A percentile compares a stretch with the other conserved stretches of the same genome.
Conservation (phyloP, 2,329 filamentous ascomycete genomes). For the Alternaria consortialis region DNA sequence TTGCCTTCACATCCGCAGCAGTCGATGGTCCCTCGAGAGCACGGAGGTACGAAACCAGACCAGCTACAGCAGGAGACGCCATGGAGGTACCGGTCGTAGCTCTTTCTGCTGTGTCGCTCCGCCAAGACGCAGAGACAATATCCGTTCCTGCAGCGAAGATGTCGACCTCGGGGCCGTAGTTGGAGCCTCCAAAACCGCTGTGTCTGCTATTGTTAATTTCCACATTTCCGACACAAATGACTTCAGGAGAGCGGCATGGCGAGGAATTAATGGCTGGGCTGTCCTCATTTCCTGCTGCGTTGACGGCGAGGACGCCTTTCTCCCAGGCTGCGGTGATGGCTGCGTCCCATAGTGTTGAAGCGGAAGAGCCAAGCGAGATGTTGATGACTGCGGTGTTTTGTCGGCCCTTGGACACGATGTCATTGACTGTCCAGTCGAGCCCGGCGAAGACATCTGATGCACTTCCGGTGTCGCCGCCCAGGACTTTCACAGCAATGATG, state of each 20-base stretch:
- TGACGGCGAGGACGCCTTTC: constrained; percentile 46
- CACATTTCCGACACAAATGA: constrained; percentile 49
- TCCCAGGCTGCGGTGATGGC: constrained; percentile 45
- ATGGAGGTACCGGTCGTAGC: constrained; percentile 68
- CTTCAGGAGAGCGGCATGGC: constrained; percentile 47
- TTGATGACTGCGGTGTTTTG: constrained; percentile 48
- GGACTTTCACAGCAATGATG: constrained; percentile 49
- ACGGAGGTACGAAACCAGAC: constrained; percentile 74
- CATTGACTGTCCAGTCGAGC: constrained; percentile 47
- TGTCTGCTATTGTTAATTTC: constrained; percentile 35
- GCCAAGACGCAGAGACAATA: constrained; percentile 58
- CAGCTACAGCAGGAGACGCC: constrained; percentile 74
- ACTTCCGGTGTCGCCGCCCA: constrained; percentile 28
- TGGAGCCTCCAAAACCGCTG: constrained; percentile 32
- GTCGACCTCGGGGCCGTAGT: constrained; percentile 51
- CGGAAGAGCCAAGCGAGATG: constrained; percentile 49
- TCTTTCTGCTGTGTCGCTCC: constrained; percentile 53
- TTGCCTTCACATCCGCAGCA: constrained; percentile 32
- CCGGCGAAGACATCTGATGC: constrained; percentile 41
- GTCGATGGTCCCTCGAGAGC: constrained; percentile 51
- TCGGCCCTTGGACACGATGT: constrained; percentile 42
- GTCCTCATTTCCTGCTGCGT: constrained; percentile 50
- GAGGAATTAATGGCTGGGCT: constrained; percentile 35
- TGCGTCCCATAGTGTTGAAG: constrained; percentile 42
- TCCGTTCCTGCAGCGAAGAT: constrained; percentile 51